Evolutionary conservation across 164 flowering plant species (phyloP).

Genomic region (Vitis rotundifolia): DNA sequence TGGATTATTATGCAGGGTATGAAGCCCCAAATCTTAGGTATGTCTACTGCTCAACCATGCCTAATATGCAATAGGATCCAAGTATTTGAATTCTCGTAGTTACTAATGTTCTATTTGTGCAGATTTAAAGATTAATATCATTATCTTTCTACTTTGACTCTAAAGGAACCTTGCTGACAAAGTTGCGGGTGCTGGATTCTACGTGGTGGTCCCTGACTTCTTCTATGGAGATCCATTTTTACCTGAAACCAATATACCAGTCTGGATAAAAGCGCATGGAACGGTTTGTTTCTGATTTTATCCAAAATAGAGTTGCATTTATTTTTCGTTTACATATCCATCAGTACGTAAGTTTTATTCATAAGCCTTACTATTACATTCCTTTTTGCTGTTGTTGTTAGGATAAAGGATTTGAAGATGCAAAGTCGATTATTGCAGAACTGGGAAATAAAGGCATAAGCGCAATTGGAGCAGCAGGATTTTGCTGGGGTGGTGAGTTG

Average conservation of each 20-base stretch:
- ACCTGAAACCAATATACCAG: slow-evolving; percentile 12
- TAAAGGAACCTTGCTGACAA: slow-evolving; percentile 47
- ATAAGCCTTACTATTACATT: not conserved
- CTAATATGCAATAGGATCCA: no score
- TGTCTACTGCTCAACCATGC: no score
- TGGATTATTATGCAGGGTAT: no score
- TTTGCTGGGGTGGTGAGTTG: slow-evolving; percentile 56
- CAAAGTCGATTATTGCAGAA: slow-evolving; percentile 36
- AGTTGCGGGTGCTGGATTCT: slow-evolving; percentile 46
- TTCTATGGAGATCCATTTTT: slow-evolving; percentile 36
- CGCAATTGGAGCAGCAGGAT: slow-evolving; percentile 44
- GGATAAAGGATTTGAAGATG: slow-evolving; percentile 49
- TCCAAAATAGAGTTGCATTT: not conserved
- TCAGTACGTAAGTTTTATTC: no score
- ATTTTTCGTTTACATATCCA: not conserved
- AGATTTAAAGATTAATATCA: no score
- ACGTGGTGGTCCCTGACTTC: slow-evolving; percentile 44
- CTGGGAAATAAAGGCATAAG: slow-evolving; percentile 34
- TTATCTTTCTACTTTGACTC: no score
- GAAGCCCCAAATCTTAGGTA: no score
- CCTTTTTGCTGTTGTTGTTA: slow-evolving; percentile 3
- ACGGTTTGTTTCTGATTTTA: slow-evolving; percentile 7
- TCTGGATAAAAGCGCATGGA: slow-evolving; percentile 28
- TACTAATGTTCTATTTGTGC: no score
- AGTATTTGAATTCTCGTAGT: no score